These are phyloP conservation scores for Teunomyces barrocoloradensis DNA, from an alignment of 805 yeast species.

Conservation along the genomic window DNA sequence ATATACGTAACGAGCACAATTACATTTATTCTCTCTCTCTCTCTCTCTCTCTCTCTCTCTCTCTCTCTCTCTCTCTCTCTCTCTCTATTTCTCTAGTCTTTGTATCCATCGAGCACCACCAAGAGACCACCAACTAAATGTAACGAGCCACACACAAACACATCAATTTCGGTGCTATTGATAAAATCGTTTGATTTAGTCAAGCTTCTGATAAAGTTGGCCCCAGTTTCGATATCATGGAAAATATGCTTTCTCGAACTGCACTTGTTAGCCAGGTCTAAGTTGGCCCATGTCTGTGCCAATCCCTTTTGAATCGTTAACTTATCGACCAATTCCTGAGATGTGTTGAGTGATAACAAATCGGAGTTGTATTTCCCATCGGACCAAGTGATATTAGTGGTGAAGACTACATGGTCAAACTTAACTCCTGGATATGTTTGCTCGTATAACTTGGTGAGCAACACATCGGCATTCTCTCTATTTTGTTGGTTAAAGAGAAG, in stretches of 20 bases:
- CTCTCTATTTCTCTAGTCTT: constrained; percentile 16
- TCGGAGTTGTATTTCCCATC: constrained; percentile 78
- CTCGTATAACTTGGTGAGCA: constrained; percentile 54
- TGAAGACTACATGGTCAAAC: constrained; percentile 79
- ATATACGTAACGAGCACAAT: constrained; percentile 3
- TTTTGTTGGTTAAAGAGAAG: constrained; percentile 93
- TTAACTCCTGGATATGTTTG: constrained; percentile 33
- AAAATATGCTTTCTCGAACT: constrained; percentile 49
- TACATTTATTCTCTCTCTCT: constrained; percentile 1
- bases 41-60: not conserved
- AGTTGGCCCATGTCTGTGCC: constrained; percentile 63
- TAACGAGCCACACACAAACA: constrained; percentile 90
- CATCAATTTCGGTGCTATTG: constrained; percentile 45
- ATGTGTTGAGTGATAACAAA: constrained; percentile 79
- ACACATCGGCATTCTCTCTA: constrained; percentile 67
- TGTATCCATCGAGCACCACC: constrained; percentile 67
- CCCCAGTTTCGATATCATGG: constrained; percentile 74
- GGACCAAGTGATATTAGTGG: constrained; percentile 91
- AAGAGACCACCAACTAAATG: constrained; percentile 93
- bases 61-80: constrained; percentile 2
- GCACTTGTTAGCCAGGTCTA: constrained; percentile 37
- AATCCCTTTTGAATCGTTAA: constrained; percentile 76
- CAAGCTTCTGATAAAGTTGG: constrained; percentile 49
- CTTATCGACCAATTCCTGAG: constrained; percentile 74
- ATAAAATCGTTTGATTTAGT: constrained; percentile 29